phyloP scores from a whole-genome alignment of 1,139 yeast genomes.

The Zygosaccharomyces pseudobailii region DNA sequence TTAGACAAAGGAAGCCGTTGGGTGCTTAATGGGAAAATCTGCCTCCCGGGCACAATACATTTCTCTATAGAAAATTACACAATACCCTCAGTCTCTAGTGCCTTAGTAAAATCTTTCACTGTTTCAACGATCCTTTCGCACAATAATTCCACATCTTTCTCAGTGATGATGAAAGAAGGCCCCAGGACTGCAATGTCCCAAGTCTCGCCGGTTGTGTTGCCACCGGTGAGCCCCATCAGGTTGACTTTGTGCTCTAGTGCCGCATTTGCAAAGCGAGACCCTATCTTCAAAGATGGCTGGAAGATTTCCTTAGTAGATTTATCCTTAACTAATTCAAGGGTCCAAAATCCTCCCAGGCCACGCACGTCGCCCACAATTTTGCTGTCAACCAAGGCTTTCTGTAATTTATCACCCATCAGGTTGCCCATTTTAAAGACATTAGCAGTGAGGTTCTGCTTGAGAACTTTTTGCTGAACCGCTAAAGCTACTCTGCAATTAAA shows the following conservation, averaged over 20 bases:
- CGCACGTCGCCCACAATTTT: constrained; percentile 53
- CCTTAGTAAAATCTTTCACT: constrained; percentile 12
- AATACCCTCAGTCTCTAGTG: constrained; percentile 15
- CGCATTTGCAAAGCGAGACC: constrained; percentile 36
- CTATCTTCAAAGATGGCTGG: constrained; percentile 35
- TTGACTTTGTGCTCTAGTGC: constrained; percentile 43
- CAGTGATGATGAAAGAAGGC: constrained; percentile 47
- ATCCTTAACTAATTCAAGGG: constrained; percentile 52
- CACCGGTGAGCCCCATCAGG: constrained; percentile 45
- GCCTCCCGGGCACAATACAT: too few species aligned
- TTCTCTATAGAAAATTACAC: not conserved
- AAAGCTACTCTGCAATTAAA: constrained; percentile 59
- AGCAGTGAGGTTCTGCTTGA: constrained; percentile 41
- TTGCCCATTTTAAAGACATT: constrained; percentile 49
- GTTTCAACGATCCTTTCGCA: constrained; percentile 28
- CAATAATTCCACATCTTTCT: constrained; percentile 44
- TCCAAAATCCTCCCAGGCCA: constrained; percentile 60
- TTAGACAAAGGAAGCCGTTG: not conserved
- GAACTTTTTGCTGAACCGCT: constrained; percentile 51
- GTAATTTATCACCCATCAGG: constrained; percentile 43
- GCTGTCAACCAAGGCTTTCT: constrained; percentile 32
- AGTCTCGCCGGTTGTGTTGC: constrained; percentile 27
- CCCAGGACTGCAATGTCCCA: constrained; percentile 52
- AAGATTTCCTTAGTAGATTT: constrained; percentile 46
- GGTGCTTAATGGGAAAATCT: not conserved